Evolutionary conservation across 768 basidiomycete species (phyloP), one percentile per base, ranked within the genome.

Genomic region (Sporobolomyces pararoseus): DNA sequence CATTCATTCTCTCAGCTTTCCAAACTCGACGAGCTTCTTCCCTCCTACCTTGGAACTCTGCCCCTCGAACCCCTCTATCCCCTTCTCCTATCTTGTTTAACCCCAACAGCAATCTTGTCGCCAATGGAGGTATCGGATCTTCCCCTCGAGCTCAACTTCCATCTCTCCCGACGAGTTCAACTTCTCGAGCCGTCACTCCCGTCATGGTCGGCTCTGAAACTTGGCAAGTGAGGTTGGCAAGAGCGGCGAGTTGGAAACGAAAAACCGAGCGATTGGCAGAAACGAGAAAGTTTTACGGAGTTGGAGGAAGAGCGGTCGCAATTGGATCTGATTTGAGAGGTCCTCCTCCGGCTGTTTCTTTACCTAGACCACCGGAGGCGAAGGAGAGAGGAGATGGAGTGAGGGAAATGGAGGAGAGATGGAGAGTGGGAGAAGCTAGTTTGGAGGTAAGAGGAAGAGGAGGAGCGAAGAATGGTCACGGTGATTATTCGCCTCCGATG

Each of bases 401-500:
- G 52, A 47, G 59, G 12, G 64, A 62, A 27, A 70, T 70, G 69
- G 52, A 61, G 47, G 59, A 70, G 39, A 27, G 69, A 14, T 70
- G 69, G 69, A 49, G 64, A 31, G 29, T 42, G 21, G 42, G 16
- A 7, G 51, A 35, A 35, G 51, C 68, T 50, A 27, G 10, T 1
- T 29, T 70, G 9, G 49, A 49, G 10, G 42, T 60, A n/a, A 34
- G n/a, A 37, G 53, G 21, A 54, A 31, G 31, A 34, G 53, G 53
- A 12, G 37, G 12, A 42, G 21, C 12, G 35, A 12, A 19, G n/a
- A 12, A n/a, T n/a, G n/a, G n/a, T n/a, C n/a, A n/a, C n/a, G n/a
- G n/a, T n/a, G n/a, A 21, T 21, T 25, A 13, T 9, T 57, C 55
- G 19, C 55, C 35, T n/a, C 23, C 23, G 16, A 12, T 35, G 4